Conservation (phyloP, 345 rosid genomes). For the Hypericum perforatum region DNA sequence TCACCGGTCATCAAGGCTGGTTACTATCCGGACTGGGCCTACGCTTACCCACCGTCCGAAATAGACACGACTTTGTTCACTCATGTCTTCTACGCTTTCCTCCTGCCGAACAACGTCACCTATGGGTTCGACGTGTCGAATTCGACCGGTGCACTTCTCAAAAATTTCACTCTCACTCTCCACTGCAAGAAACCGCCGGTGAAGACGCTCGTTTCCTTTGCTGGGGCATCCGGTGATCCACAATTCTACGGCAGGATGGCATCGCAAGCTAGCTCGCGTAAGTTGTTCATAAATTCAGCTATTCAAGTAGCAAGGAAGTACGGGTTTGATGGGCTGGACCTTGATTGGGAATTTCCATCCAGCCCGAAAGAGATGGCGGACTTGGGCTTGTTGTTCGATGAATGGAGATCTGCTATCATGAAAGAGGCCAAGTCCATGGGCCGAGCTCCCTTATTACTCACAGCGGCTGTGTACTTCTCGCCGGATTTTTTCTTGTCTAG, state of each 20-base stretch:
- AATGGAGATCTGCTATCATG: constrained; percentile 35
- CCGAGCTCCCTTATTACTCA: constrained; percentile 32
- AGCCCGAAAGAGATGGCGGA: constrained; percentile 28
- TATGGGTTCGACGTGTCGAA: constrained; percentile 25
- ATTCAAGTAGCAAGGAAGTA: constrained; percentile 31
- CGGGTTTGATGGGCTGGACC: constrained; percentile 49
- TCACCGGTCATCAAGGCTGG: constrained; percentile 30
- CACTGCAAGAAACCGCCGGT: constrained; percentile 25
- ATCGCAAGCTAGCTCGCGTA: constrained; percentile 21
- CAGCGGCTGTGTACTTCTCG: constrained; percentile 47
- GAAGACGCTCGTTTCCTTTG: constrained; percentile 44
- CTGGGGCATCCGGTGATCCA: constrained; percentile 22
- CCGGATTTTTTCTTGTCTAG: constrained; percentile 19
- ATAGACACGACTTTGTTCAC: constrained; percentile 42
- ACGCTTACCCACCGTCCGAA: constrained; percentile 32
- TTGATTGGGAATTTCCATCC: constrained; percentile 53
- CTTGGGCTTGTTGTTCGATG: constrained; percentile 22
- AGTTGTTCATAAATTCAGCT: constrained; percentile 32
- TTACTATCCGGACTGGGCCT: constrained; percentile 41
- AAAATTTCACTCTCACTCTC: constrained; percentile 38
- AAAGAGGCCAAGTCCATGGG: constrained; percentile 26
- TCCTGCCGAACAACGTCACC: constrained; percentile 32
- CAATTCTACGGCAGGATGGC: constrained; percentile 25
- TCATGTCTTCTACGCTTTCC: constrained; percentile 48
- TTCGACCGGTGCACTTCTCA: constrained; percentile 10